phyloP scores from a whole-genome alignment of 257 asterid species.

The Solanum paucissectum region DNA sequence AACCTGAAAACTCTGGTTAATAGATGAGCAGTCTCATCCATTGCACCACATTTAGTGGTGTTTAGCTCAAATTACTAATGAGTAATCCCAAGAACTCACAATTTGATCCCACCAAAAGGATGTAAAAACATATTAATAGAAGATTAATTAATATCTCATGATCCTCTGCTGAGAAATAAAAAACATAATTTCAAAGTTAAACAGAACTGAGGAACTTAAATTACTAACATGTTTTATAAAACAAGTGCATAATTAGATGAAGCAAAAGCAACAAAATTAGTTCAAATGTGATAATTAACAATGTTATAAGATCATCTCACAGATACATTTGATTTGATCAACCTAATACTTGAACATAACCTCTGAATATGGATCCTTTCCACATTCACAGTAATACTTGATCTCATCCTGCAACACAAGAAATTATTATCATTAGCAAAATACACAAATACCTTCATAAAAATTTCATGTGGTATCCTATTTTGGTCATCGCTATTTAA shows the following conservation, averaged over 20 bases:
- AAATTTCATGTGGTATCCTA: neutral
- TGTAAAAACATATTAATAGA: neutral
- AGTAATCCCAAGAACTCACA: neutral
- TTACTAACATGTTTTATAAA: neutral
- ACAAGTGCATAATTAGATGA: neutral
- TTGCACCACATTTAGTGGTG: neutral
- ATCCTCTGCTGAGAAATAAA: neutral
- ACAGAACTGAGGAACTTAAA: too few relatives aligned
- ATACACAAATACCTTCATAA: neutral
- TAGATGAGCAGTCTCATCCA: rapidly evolving
- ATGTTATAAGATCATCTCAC: neutral
- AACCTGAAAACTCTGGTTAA: too few relatives aligned
- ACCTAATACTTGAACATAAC: neutral
- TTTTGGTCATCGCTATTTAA: neutral
- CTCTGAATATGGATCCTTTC: neutral
- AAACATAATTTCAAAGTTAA: too few relatives aligned
- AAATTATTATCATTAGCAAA: neutral
- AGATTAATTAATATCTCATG: neutral
- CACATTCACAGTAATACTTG: neutral
- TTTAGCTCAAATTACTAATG: neutral
- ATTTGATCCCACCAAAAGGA: neutral
- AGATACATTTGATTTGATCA: neutral
- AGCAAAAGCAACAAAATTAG: neutral
- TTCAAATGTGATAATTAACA: neutral
- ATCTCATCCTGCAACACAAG: neutral